Percentiles rank a stretch among this genome's conserved stretches.
These are phyloP conservation scores for Aspergillus costaricaensis DNA, from an alignment of 2,329 filamentous ascomycete species.

Conservation along the genomic window DNA sequence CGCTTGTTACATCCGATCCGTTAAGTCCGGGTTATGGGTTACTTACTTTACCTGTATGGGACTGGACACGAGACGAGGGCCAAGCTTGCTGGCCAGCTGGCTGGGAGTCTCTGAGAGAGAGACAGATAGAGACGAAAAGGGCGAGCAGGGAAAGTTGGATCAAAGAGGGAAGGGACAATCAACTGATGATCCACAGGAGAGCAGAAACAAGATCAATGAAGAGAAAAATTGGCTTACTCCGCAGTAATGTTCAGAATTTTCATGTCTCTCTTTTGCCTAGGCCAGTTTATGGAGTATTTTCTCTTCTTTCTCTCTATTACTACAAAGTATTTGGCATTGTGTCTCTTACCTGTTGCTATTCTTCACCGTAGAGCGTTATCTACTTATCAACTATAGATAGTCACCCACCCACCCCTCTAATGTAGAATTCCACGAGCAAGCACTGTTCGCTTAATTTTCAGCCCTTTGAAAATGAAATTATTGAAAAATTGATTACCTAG, in stretches of 20 bases:
- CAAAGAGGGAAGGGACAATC: not conserved
- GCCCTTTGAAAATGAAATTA: not conserved
- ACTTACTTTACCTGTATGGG: not conserved
- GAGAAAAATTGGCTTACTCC: not conserved
- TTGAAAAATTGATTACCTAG: not conserved
- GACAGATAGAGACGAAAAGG: not conserved
- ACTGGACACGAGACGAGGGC: constrained; percentile 1
- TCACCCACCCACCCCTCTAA: no score
- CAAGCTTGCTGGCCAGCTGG: not conserved
- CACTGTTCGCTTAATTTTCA: not conserved
- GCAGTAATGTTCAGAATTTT: constrained; percentile 2
- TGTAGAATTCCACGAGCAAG: no score
- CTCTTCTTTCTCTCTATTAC: not conserved
- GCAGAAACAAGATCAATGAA: constrained; percentile 9
- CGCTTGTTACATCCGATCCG: constrained; percentile 7
- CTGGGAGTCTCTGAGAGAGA: not conserved
- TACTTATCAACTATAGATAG: no score
- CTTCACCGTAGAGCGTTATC: not conserved
- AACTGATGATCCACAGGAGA: constrained; percentile 1
- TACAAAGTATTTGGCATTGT: not conserved
- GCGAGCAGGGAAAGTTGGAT: not conserved
- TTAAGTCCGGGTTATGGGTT: constrained; percentile 5
- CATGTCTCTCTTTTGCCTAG: not conserved
- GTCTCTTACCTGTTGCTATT: not conserved
- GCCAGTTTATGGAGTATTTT: not conserved